Conservation (phyloP, 225 moss, liverwort and hornwort species). For the Thuidium tamariscinum region DNA sequence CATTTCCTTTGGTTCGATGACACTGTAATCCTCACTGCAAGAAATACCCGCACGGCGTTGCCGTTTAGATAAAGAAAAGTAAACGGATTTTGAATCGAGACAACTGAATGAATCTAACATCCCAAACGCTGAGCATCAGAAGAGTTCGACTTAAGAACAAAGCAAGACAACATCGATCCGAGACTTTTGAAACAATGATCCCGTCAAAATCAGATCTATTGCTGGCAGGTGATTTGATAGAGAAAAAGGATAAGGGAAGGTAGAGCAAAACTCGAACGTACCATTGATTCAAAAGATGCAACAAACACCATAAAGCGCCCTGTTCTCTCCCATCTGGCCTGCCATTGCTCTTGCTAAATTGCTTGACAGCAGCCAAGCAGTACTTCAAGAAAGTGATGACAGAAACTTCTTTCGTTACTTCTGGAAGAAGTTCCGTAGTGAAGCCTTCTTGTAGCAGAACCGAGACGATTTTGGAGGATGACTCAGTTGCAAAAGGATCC, state of each 20-base stretch:
- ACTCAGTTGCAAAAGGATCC: conserved; percentile 47
- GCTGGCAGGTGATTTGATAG: background rate
- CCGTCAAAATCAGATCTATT: background rate
- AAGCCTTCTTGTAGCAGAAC: conserved; percentile 66
- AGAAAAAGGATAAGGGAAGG: background rate
- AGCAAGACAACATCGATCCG: background rate
- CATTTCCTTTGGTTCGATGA: conserved; percentile 11
- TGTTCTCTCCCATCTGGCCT: conserved; percentile 3
- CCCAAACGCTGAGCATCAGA: background rate
- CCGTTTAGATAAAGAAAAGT: background rate
- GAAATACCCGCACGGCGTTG: background rate
- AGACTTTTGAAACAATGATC: background rate
- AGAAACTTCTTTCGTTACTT: conserved; percentile 10
- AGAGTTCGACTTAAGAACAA: background rate
- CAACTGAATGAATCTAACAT: background rate
- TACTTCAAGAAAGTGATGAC: conserved; percentile 25
- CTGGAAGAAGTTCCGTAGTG: conserved; percentile 24
- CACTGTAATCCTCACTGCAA: conserved; percentile 26
- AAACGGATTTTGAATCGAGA: background rate
- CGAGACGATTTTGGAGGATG: conserved; percentile 25
- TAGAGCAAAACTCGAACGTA: background rate
- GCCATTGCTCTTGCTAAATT: conserved; percentile 14
- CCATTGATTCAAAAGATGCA: conserved; percentile 39
- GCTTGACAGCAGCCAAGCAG: conserved; percentile 45
- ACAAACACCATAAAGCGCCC: conserved; percentile 34